These are phyloP conservation scores for Penicillium digitatum DNA, from an alignment of 2,329 filamentous ascomycete species.

Conservation along the genomic window DNA sequence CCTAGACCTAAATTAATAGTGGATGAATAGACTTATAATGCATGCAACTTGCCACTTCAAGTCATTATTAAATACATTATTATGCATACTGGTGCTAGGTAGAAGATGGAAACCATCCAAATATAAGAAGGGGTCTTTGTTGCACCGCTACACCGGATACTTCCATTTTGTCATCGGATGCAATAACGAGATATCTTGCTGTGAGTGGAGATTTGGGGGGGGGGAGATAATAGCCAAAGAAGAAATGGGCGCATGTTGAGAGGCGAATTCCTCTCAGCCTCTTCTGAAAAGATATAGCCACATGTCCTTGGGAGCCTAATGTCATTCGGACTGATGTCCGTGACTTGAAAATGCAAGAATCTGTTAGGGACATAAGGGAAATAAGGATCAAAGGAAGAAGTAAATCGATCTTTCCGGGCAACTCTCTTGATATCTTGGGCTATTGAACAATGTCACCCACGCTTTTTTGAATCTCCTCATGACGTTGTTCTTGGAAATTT, in stretches of 20 bases:
- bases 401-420: neutral
- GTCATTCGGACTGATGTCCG: neutral
- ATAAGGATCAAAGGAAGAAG: neutral
- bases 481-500: neutral
- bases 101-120: neutral
- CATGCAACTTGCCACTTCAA: neutral
- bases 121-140: slow-evolving; percentile 3
- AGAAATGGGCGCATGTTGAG: neutral
- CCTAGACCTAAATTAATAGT: neutral
- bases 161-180: slow-evolving; percentile 2
- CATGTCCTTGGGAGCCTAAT: neutral
- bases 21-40: neutral
- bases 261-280: neutral
- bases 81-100: neutral
- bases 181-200: slow-evolving; percentile 2
- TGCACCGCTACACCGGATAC: neutral
- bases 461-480: neutral
- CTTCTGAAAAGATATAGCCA: neutral
- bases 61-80: neutral
- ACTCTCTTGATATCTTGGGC: neutral
- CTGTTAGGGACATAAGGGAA: neutral
- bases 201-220: neutral
- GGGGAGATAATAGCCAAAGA: neutral
- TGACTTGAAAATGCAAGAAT: neutral
- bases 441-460: neutral